phyloP scores from a whole-genome alignment of 495 filamentous ascomycete genomes.

The Trichoderma parareesei region DNA sequence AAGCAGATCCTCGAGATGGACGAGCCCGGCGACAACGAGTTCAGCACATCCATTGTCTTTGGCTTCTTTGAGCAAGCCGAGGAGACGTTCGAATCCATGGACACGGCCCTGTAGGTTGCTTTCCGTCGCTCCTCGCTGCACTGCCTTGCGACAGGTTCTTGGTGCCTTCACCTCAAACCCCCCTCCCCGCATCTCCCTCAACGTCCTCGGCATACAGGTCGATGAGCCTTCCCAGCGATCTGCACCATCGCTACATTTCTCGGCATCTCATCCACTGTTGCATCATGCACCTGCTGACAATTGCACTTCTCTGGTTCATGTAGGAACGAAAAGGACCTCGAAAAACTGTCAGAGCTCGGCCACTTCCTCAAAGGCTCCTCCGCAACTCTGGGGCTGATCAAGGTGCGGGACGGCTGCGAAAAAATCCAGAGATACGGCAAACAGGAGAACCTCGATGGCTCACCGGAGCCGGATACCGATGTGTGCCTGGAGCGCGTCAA shows the following conservation, averaged over 20 bases:
- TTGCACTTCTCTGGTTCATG: conserved; percentile 12
- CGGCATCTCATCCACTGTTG: not conserved
- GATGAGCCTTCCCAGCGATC: not conserved
- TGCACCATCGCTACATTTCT: not conserved
- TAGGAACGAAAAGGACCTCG: conserved; percentile 59
- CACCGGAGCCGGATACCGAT: conserved; percentile 51
- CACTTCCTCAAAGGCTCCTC: conserved; percentile 99
- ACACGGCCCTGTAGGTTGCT: conserved; percentile 62
- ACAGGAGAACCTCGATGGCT: conserved; percentile 69
- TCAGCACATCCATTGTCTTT: conserved; percentile 74
- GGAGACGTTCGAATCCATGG: conserved; percentile 80
- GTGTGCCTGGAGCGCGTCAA: conserved; percentile 59
- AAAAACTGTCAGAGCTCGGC: conserved; percentile 68
- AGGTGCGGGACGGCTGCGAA: conserved; percentile 89
- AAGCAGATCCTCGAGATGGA: conserved; percentile 97
- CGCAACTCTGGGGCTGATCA: conserved; percentile 84
- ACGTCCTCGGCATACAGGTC: not conserved
- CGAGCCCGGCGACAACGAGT: conserved; percentile 68
- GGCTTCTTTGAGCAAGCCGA: conserved; percentile 92
- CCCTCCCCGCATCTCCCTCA: not conserved
- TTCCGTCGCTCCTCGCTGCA: not conserved
- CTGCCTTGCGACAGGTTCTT: not conserved
- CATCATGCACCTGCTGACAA: conserved; percentile 17
- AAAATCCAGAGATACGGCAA: conserved; percentile 92
- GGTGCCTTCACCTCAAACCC: not conserved